Evolutionary conservation across 495 filamentous ascomycete species (phyloP).

Genomic region (Hypoxylon cercidicola): DNA sequence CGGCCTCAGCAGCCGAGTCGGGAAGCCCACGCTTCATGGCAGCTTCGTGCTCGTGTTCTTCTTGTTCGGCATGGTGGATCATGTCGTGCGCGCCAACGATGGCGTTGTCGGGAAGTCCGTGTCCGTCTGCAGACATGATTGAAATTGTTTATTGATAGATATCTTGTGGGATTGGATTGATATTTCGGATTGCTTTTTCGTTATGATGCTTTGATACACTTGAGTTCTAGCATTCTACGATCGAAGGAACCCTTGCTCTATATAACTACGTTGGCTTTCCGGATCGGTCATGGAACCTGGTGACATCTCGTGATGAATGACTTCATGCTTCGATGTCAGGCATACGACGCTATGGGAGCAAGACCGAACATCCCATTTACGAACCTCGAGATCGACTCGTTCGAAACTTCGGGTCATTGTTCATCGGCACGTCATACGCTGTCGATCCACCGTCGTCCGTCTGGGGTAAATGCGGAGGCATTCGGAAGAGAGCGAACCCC

Average conservation of each 20-base stretch:
- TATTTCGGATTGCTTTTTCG: conserved; percentile 2
- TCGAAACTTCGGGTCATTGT: conserved; percentile 35
- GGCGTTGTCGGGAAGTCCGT: conserved; percentile 43
- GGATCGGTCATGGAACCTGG: conserved; percentile 19
- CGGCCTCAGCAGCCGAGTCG: conserved; percentile 44
- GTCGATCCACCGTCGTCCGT: conserved; percentile 40
- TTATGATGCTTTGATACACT: neutral
- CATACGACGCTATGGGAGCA: conserved; percentile 26
- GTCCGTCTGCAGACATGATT: conserved; percentile 45
- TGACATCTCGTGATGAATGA: conserved; percentile 38
- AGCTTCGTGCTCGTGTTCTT: conserved; percentile 48
- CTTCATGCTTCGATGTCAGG: conserved; percentile 37
- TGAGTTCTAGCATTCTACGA: neutral
- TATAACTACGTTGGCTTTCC: conserved; percentile 24
- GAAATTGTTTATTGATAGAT: conserved; percentile 11
- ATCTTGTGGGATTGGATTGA: conserved; percentile 2
- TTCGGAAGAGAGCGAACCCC: conserved; percentile 13
- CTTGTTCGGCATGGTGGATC: conserved; percentile 49
- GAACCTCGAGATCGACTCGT: conserved; percentile 31
- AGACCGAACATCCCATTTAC: conserved; percentile 30
- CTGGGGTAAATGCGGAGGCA: conserved; percentile 42
- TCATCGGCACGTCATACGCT: conserved; percentile 40
- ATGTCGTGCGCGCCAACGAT: conserved; percentile 44
- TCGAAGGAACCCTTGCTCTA: conserved; percentile 21
- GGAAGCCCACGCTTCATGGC: conserved; percentile 43